Percentiles rank a stretch among this genome's conserved stretches.
These are phyloP conservation scores for Stemphylium vesicarium DNA, from an alignment of 2,329 filamentous ascomycete species.

Conservation along the genomic window DNA sequence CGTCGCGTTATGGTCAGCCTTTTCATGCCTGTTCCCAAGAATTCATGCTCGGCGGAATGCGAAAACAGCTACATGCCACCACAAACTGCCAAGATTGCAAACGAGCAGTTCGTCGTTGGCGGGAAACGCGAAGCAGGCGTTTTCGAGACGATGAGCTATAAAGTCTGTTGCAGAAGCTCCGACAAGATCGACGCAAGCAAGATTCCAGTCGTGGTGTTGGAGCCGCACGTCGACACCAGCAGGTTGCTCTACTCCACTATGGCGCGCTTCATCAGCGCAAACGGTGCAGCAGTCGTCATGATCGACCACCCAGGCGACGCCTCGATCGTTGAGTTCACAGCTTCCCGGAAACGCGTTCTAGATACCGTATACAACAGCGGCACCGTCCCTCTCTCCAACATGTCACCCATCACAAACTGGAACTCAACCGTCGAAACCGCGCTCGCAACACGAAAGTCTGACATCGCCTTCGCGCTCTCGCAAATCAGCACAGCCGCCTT, in stretches of 20 bases:
- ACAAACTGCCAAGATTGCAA: conserved; percentile 20
- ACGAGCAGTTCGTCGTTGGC: conserved; percentile 35
- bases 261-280: conserved; percentile 55
- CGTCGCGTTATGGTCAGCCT: conserved; percentile 29
- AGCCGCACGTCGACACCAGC: conserved; percentile 54
- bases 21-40: conserved; percentile 27
- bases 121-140: conserved; percentile 15
- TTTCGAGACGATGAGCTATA: conserved; percentile 29
- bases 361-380: conserved; percentile 29
- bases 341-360: conserved; percentile 13
- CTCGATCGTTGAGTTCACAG: conserved; percentile 52
- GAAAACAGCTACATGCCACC: conserved; percentile 29
- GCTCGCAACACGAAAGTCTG: conserved; percentile 21
- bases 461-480: conserved; percentile 29
- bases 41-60: conserved; percentile 18
- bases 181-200: conserved; percentile 13
- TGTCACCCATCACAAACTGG: conserved; percentile 21
- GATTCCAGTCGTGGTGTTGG: conserved; percentile 50
- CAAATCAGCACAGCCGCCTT: conserved; percentile 9
- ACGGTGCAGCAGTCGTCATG: conserved; percentile 55
- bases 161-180: conserved; percentile 21
- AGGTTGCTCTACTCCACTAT: conserved; percentile 54
- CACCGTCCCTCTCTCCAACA: conserved; percentile 21
- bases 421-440: conserved; percentile 20
- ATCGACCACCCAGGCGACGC: conserved; percentile 60